Percentiles rank a stretch among this genome's conserved stretches.
phyloP scores from a whole-genome alignment of 2,329 filamentous ascomycete genomes.

The Colletotrichum godetiae region DNA sequence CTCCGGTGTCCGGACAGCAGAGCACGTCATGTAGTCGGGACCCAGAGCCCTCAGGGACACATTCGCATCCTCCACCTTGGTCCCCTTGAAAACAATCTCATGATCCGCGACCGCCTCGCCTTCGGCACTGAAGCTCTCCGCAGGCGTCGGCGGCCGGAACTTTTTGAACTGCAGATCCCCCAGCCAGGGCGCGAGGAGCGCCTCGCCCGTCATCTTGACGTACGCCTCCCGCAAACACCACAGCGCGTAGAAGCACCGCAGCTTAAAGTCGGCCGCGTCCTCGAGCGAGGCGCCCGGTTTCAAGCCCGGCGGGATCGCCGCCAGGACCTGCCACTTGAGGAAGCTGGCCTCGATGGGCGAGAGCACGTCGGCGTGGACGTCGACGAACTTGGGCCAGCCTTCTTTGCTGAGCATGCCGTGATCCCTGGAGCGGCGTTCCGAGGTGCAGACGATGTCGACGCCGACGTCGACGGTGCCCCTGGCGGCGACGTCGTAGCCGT shows the following conservation, averaged over 20 bases:
- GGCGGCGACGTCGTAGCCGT: slow-evolving; percentile 40
- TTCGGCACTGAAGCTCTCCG: slow-evolving; percentile 44
- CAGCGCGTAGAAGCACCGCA: slow-evolving; percentile 79
- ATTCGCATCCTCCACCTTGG: slow-evolving; percentile 53
- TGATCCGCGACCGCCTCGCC: slow-evolving; percentile 47
- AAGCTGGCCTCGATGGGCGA: slow-evolving; percentile 69
- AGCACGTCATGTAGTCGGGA: slow-evolving; percentile 65
- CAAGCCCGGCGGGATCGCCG: slow-evolving; percentile 37
- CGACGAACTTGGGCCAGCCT: slow-evolving; percentile 76
- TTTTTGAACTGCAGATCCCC: slow-evolving; percentile 74
- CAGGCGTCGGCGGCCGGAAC: slow-evolving; percentile 65
- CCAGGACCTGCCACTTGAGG: slow-evolving; percentile 63
- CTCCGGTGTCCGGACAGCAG: slow-evolving; percentile 57
- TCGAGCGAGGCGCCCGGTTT: slow-evolving; percentile 43
- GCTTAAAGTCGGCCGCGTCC: slow-evolving; percentile 66
- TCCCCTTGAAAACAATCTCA: slow-evolving; percentile 53
- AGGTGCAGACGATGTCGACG: slow-evolving; percentile 80
- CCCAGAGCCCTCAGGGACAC: slow-evolving; percentile 57
- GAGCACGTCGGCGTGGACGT: slow-evolving; percentile 79
- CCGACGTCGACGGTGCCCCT: slow-evolving; percentile 64
- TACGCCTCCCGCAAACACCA: slow-evolving; percentile 87
- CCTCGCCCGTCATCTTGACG: slow-evolving; percentile 86
- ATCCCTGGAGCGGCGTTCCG: slow-evolving; percentile 75
- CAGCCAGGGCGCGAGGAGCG: slow-evolving; percentile 79
- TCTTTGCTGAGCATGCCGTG: slow-evolving; percentile 62